These are phyloP conservation scores for Phytophthora foliorum DNA, from an alignment of 352 stramenopile species.

Conservation along the genomic window DNA sequence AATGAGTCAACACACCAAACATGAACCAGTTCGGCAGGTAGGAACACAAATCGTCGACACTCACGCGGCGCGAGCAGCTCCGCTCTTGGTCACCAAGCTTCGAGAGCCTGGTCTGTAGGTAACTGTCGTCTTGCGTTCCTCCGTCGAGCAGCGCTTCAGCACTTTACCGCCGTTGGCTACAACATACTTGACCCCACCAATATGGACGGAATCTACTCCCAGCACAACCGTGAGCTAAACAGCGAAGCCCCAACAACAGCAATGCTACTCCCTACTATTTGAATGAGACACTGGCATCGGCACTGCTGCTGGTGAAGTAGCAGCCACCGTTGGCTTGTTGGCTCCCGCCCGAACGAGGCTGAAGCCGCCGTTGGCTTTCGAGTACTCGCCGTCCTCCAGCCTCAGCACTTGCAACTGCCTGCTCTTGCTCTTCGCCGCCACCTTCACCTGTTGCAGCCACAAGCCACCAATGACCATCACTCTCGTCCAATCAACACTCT, in stretches of 20 bases:
- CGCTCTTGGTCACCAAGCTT: slow-evolving; percentile 39
- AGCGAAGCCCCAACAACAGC: background rate
- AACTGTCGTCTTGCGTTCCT: slow-evolving; percentile 29
- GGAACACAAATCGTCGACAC: slow-evolving; percentile 10
- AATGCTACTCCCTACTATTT: slow-evolving; percentile 26
- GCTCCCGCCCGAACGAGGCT: slow-evolving; percentile 71
- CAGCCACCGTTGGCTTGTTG: slow-evolving; percentile 37
- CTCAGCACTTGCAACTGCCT: slow-evolving; percentile 66
- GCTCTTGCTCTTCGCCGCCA: slow-evolving; percentile 40
- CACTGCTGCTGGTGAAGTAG: slow-evolving; percentile 6
- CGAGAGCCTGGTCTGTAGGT: slow-evolving; percentile 22
- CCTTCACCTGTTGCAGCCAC: slow-evolving; percentile 34
- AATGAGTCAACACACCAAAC: slow-evolving; percentile 6
- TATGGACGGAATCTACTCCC: slow-evolving; percentile 50
- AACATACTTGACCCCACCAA: slow-evolving; percentile 58
- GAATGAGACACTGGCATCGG: slow-evolving; percentile 18
- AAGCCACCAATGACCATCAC: slow-evolving; percentile 15
- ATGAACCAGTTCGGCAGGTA: background rate
- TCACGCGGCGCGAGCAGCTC: slow-evolving; percentile 47
- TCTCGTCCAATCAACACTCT: background rate
- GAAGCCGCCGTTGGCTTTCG: slow-evolving; percentile 79
- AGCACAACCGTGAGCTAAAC: background rate
- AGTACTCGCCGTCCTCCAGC: slow-evolving; percentile 77
- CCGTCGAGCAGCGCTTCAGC: slow-evolving; percentile 47
- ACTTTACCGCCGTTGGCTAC: slow-evolving; percentile 53